Conservation (phyloP, 768 basidiomycete species). For the Suillus cothurnatus region DNA sequence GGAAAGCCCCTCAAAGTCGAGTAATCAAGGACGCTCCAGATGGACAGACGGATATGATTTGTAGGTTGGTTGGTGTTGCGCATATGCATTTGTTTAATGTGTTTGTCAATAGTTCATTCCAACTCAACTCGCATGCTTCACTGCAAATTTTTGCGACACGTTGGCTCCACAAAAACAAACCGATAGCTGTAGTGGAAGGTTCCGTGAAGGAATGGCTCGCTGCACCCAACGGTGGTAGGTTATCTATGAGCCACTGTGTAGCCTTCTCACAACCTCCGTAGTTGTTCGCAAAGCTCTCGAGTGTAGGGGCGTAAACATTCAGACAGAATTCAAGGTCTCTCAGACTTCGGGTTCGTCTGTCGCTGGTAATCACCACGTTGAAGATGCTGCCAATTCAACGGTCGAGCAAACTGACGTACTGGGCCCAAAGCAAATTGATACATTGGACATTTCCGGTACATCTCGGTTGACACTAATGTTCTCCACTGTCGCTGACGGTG, state of each 20-base stretch:
- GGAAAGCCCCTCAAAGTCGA: neutral
- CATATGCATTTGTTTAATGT: neutral
- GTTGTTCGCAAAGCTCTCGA: neutral
- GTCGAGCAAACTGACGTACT: neutral
- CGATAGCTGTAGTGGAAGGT: neutral
- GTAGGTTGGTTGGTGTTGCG: neutral
- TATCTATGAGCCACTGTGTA: neutral
- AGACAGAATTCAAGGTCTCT: neutral
- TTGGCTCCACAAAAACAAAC: neutral
- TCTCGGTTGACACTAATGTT: neutral
- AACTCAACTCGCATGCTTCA: neutral
- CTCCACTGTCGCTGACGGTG: neutral
- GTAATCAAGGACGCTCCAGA: neutral
- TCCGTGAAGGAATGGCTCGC: conserved; percentile 1
- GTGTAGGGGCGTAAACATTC: neutral
- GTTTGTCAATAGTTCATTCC: neutral
- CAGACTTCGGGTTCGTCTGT: neutral
- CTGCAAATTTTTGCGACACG: conserved; percentile 1
- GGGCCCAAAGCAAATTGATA: neutral
- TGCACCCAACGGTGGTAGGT: conserved; percentile 1
- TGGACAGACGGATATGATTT: conserved; percentile 3
- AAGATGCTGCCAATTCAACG: neutral
- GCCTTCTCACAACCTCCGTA: neutral
- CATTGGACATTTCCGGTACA: neutral
- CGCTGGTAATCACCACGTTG: neutral